These are phyloP conservation scores for Fusarium mangiferae DNA, from an alignment of 2,329 filamentous ascomycete genomes.

Conservation along the genomic window DNA sequence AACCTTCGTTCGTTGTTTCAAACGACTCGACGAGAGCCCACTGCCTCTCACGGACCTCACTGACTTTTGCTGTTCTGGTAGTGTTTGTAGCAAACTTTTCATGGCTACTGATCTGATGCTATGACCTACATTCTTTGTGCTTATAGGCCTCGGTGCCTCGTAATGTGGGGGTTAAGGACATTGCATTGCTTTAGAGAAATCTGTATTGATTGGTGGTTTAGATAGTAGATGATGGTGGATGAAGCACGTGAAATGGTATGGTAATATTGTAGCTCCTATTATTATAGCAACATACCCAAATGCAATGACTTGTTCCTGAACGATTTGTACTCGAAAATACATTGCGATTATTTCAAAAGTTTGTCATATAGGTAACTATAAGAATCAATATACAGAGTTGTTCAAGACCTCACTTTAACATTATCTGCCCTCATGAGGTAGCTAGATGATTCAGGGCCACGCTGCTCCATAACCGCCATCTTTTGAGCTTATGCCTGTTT, in stretches of 20 bases:
- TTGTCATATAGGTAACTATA: background rate
- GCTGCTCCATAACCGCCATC: background rate
- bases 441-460: background rate
- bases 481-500: background rate
- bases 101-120: background rate
- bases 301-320: background rate
- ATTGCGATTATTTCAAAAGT: accelerated
- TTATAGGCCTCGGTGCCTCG: background rate
- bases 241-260: constrained; percentile 27
- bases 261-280: constrained; percentile 30
- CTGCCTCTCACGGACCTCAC: background rate
- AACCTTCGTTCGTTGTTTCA: background rate
- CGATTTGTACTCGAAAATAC: background rate
- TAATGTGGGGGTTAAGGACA: background rate
- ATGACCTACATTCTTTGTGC: background rate
- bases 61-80: background rate
- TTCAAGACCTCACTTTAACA: background rate
- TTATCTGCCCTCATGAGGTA: background rate
- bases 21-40: background rate
- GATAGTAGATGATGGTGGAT: constrained; percentile 25
- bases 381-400: background rate
- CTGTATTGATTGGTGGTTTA: constrained; percentile 26
- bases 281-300: constrained; percentile 2
- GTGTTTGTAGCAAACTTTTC: background rate
- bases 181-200: constrained; percentile 5